A percentile compares a stretch with the other conserved stretches of the same genome.
These are phyloP conservation scores for Leccinum holopus DNA, from an alignment of 1,284 basidiomycete species.

Conservation along the genomic window DNA sequence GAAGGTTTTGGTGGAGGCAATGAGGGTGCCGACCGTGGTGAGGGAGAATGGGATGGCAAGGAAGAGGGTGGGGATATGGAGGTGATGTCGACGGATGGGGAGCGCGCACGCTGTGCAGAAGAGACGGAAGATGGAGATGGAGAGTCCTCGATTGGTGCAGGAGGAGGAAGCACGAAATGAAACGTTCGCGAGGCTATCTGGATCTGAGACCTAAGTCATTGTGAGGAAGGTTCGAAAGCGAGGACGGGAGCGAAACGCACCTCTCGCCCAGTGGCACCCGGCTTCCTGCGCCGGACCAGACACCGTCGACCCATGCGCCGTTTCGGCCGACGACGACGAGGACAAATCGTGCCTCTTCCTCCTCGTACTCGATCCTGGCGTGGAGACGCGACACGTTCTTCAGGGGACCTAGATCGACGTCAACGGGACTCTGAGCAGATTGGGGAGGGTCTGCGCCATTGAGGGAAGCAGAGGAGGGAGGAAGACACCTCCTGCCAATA, in stretches of 20 bases:
- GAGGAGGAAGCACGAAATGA: conserved; percentile 88
- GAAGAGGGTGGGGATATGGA: conserved; percentile 81
- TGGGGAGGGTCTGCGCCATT: conserved; percentile 43
- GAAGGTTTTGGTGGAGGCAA: conserved; percentile 38
- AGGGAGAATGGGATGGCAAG: conserved; percentile 68
- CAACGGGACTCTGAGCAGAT: conserved; percentile 51
- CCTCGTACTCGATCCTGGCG: conserved; percentile 92
- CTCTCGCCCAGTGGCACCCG: conserved; percentile 80
- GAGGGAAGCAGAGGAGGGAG: conserved; percentile 57
- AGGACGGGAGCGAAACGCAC: conserved; percentile 44
- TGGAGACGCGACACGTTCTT: conserved; percentile 97
- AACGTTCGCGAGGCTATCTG: conserved; percentile 98
- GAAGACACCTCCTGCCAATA: conserved; percentile 69
- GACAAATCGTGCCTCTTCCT: conserved; percentile 84
- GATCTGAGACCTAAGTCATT: conserved; percentile 79
- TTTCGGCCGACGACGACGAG: conserved; percentile 92
- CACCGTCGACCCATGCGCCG: conserved; percentile 96
- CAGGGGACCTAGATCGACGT: conserved; percentile 95
- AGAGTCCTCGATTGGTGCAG: conserved; percentile 68
- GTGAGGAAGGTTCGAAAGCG: conserved; percentile 9
- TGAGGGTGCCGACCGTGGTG: conserved; percentile 41
- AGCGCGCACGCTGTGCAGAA: conserved; percentile 58
- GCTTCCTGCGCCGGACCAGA: conserved; percentile 89
- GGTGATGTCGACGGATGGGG: conserved; percentile 75
- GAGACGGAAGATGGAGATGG: conserved; percentile 70